Evolutionary conservation across 352 stramenopile genomes (phyloP).

Genomic region (Blastocystis hominis): DNA sequence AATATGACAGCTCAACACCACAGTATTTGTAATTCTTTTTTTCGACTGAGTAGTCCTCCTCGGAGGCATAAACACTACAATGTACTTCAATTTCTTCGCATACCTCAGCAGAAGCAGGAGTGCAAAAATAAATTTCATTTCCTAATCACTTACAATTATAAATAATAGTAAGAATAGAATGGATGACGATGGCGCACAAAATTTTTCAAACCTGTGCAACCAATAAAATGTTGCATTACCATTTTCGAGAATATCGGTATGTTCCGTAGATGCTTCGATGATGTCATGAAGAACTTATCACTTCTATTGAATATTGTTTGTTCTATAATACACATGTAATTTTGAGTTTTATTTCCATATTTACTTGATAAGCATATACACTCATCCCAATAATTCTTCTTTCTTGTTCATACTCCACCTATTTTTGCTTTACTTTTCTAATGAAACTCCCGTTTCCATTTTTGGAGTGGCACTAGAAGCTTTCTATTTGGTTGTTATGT

Average conservation of each 20-base stretch:
- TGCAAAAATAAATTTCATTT: slow-evolving; percentile 3
- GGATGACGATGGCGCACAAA: slow-evolving; percentile 4
- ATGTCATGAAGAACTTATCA: no score
- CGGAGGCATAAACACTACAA: slow-evolving; percentile 24
- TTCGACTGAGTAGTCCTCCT: slow-evolving; percentile 48
- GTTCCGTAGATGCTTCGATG: no score
- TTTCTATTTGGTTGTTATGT: slow-evolving; percentile 2
- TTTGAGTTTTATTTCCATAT: no score
- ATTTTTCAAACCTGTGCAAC: background rate
- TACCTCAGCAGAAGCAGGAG: slow-evolving; percentile 32
- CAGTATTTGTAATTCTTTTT: slow-evolving; percentile 52
- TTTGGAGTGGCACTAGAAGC: background rate
- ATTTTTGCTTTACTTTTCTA: background rate
- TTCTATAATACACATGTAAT: no score
- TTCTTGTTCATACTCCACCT: background rate
- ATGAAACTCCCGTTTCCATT: slow-evolving; percentile 5
- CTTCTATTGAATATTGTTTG: no score
- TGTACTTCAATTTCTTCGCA: background rate
- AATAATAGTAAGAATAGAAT: background rate
- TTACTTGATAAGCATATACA: no score
- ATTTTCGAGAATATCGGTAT: background rate
- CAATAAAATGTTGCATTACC: background rate
- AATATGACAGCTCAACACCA: slow-evolving; percentile 40
- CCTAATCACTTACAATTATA: background rate
- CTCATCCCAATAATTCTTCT: background rate